A percentile compares a stretch with the other conserved stretches of the same genome.
phyloP scores from a whole-genome alignment of 371 early-diverging fungal genomes.

The Batkoa obscura region DNA sequence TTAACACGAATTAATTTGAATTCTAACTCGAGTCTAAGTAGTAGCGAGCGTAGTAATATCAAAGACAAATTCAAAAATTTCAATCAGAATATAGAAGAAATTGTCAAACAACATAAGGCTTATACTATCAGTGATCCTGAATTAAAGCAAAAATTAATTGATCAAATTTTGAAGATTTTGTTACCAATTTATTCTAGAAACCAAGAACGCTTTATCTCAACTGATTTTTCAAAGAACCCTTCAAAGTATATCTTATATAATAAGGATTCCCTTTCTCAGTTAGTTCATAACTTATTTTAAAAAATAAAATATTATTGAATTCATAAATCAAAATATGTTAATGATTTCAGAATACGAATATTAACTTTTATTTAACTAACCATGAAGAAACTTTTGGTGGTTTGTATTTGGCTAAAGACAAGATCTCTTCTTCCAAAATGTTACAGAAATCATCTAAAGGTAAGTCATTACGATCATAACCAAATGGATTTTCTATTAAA shows the following conservation, averaged over 20 bases:
- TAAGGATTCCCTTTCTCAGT: constrained; percentile 12
- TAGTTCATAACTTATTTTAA: no score
- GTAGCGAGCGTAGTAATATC: constrained; percentile 40
- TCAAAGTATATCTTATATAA: constrained; percentile 69
- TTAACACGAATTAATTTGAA: constrained; percentile 19
- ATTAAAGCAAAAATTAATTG: constrained; percentile 42
- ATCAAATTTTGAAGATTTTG: constrained; percentile 48
- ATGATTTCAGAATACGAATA: no score
- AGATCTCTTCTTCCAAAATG: constrained; percentile 4
- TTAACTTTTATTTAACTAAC: not conserved
- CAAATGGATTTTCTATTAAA: constrained; percentile 28
- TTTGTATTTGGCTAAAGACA: not conserved
- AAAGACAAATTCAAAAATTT: constrained; percentile 73
- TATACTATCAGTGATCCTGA: constrained; percentile 71
- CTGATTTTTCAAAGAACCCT: constrained; percentile 57
- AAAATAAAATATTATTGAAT: no score
- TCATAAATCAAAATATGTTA: no score
- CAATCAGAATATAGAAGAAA: constrained; percentile 64
- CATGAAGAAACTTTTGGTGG: not conserved
- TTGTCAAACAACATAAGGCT: constrained; percentile 42
- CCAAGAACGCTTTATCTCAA: constrained; percentile 35
- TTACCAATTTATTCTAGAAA: constrained; percentile 65
- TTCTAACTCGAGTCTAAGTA: constrained; percentile 23
- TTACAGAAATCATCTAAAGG: constrained; percentile 14
- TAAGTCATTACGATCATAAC: constrained; percentile 16